Percentiles rank a stretch among this genome's conserved stretches.
Evolutionary conservation across 805 yeast species (phyloP).

Genomic region (Yamadazyma scolyti): DNA sequence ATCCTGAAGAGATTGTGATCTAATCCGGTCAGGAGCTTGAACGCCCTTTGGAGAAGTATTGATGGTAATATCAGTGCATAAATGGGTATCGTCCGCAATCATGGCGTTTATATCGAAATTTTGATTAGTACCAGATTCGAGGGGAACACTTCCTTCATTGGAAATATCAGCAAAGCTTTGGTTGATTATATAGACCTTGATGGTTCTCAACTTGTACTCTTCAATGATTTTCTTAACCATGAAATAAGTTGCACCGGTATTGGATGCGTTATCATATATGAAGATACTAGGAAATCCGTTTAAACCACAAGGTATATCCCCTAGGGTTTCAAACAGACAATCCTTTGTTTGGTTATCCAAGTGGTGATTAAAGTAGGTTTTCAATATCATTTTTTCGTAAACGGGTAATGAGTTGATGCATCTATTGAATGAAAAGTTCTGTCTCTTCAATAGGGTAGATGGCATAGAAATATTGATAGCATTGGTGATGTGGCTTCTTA

Average conservation of each 20-base stretch:
- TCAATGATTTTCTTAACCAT: conserved; percentile 47
- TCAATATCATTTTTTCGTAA: conserved; percentile 45
- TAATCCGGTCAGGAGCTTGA: background rate
- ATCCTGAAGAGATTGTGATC: conserved; percentile 11
- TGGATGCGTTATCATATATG: conserved; percentile 45
- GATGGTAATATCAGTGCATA: conserved; percentile 6
- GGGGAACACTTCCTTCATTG: background rate
- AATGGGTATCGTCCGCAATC: conserved; percentile 7
- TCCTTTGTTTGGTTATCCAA: conserved; percentile 1
- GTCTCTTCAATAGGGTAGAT: conserved; percentile 78
- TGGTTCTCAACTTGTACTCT: conserved; percentile 21
- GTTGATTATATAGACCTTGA: conserved; percentile 5
- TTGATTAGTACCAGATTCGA: conserved; percentile 10
- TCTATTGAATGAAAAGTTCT: conserved; percentile 61
- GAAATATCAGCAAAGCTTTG: conserved; percentile 8
- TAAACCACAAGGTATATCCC: conserved; percentile 16
- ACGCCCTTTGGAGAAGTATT: conserved; percentile 3
- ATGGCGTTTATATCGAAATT: conserved; percentile 8
- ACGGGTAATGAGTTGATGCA: conserved; percentile 59
- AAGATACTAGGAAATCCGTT: conserved; percentile 37
- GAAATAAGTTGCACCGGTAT: conserved; percentile 40
- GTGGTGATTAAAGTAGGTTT: conserved; percentile 9
- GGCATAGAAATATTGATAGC: conserved; percentile 83
- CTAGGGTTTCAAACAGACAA: background rate
- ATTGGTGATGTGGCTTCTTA: conserved; percentile 50